Evolutionary conservation across 2,329 filamentous ascomycete species (phyloP).

Genomic region (Cladosporium phlei): DNA sequence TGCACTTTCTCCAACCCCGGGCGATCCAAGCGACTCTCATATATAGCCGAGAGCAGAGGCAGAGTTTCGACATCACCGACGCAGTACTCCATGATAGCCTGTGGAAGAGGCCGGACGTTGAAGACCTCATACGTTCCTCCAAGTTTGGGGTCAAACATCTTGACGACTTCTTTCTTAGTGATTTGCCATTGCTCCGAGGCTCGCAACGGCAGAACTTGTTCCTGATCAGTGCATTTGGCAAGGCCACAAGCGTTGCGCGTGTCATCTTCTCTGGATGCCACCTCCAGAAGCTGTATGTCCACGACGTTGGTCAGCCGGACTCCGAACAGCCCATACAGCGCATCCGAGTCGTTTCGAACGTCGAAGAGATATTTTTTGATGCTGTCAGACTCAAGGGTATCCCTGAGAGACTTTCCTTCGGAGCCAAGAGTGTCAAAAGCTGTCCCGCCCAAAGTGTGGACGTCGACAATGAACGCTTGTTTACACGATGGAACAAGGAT

Average conservation of each 20-base stretch:
- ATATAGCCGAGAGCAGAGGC: no score
- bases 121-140: not conserved
- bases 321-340: slow-evolving; percentile 44
- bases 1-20: no score
- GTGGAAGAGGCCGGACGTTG: no score
- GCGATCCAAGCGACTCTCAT: no score
- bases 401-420: slow-evolving; percentile 28
- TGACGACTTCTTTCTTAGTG: slow-evolving; percentile 35
- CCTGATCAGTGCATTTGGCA: slow-evolving; percentile 36
- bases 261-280: slow-evolving; percentile 33
- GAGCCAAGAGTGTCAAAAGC: slow-evolving; percentile 37
- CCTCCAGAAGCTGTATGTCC: slow-evolving; percentile 56
- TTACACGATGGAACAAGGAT: slow-evolving; percentile 3
- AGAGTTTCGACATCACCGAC: no score
- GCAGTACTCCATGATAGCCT: no score
- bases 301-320: slow-evolving; percentile 43
- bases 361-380: slow-evolving; percentile 54
- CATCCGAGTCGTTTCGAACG: slow-evolving; percentile 55
- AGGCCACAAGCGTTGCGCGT: slow-evolving; percentile 34
- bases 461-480: slow-evolving; percentile 43
- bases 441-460: slow-evolving; percentile 34
- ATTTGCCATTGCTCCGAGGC: slow-evolving; percentile 26
- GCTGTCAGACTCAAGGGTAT: slow-evolving; percentile 41
- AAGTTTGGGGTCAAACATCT: slow-evolving; percentile 38
- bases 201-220: slow-evolving; percentile 16